These are phyloP conservation scores for Lonicera japonica DNA, from an alignment of 129 eudicot genomes.

Conservation along the genomic window DNA sequence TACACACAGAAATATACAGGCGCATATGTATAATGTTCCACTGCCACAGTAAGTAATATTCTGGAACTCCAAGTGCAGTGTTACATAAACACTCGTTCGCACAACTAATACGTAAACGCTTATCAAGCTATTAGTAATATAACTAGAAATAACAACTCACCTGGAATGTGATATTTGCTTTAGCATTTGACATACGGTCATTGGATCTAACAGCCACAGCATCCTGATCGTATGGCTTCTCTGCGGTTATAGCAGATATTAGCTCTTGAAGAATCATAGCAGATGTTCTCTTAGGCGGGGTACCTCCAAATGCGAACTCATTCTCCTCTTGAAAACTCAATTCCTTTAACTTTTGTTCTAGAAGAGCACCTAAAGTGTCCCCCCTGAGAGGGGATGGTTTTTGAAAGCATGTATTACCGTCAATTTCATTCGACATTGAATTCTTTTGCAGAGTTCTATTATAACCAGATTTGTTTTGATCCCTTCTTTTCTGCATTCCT, in stretches of 20 bases:
- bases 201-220: constrained; percentile 14
- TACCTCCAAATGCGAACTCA: constrained; percentile 28
- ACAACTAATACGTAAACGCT: too few relatives aligned
- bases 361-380: constrained; percentile 59
- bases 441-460: constrained; percentile 17
- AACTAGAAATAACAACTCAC: constrained; percentile 26
- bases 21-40: too few relatives aligned
- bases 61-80: too few relatives aligned
- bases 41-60: too few relatives aligned
- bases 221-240: constrained; percentile 33
- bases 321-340: constrained; percentile 46
- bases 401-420: constrained; percentile 17
- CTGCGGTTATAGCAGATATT: constrained; percentile 59
- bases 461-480: constrained; percentile 15
- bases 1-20: too few relatives aligned
- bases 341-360: constrained; percentile 62
- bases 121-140: too few relatives aligned
- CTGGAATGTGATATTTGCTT: constrained; percentile 21
- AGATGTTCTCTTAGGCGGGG: constrained; percentile 39
- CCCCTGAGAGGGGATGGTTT: constrained; percentile 37
- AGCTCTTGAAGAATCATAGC: constrained; percentile 71
- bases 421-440: constrained; percentile 16
- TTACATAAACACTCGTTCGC: too few relatives aligned
- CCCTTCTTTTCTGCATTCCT: constrained; percentile 22
- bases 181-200: constrained; percentile 14